Evolutionary conservation across 305 asterid species (phyloP).

Genomic region (Coffea humblotiana): DNA sequence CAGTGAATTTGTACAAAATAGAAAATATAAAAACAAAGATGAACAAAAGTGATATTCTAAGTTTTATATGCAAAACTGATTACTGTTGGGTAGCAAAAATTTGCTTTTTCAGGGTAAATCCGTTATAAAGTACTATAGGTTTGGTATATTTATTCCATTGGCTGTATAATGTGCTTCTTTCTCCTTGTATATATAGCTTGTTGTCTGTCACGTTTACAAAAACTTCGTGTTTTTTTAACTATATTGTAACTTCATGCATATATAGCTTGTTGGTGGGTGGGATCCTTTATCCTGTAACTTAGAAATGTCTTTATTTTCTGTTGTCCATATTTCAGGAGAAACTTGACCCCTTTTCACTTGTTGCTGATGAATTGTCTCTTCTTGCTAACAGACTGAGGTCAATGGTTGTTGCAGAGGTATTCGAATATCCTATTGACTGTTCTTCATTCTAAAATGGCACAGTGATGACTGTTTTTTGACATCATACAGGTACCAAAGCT

Average conservation of each 20-base stretch:
- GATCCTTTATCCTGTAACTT: background rate
- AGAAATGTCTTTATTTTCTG: background rate
- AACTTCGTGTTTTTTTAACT: background rate
- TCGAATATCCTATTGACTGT: constrained; percentile 2
- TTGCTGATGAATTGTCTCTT: constrained; percentile 88
- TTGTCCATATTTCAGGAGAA: constrained; percentile 50
- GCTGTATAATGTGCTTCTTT: background rate
- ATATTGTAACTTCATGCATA: no score
- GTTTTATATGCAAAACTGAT: background rate
- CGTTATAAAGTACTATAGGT: background rate
- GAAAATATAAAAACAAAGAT: background rate
- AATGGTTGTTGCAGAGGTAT: constrained; percentile 97
- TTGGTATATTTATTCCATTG: background rate
- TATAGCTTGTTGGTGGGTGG: background rate
- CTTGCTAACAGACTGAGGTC: constrained; percentile 82
- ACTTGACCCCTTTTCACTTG: constrained; percentile 90
- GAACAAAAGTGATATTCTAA: background rate
- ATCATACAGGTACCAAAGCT: constrained; percentile 85
- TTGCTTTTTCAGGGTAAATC: no score
- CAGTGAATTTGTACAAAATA: background rate
- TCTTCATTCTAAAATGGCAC: background rate
- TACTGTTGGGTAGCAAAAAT: background rate
- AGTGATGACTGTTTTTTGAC: constrained; percentile 9
- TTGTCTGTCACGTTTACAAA: background rate
- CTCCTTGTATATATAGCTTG: background rate